These are phyloP conservation scores for Aspergillus awamori DNA, from an alignment of 2,329 filamentous ascomycete genomes.

Conservation along the genomic window DNA sequence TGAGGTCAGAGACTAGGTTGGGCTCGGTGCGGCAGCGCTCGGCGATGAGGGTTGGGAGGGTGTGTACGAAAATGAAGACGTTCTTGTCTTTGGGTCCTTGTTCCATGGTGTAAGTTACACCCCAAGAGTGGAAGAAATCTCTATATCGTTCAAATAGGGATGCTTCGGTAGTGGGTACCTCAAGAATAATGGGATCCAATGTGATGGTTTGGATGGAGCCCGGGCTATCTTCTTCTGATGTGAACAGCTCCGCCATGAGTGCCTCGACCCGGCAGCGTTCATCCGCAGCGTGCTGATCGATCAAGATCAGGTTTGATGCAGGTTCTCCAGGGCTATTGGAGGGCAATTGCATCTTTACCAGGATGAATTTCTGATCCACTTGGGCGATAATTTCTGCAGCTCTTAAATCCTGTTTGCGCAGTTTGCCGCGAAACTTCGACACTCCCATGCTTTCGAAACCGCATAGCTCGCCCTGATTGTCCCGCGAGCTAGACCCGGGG, in stretches of 20 bases:
- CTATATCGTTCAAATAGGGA: conserved; percentile 58
- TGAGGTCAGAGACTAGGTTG: conserved; percentile 69
- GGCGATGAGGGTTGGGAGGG: conserved; percentile 70
- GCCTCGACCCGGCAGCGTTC: conserved; percentile 80
- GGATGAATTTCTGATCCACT: conserved; percentile 86
- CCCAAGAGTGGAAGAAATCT: conserved; percentile 71
- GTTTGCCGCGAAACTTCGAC: conserved; percentile 36
- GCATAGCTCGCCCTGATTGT: conserved; percentile 28
- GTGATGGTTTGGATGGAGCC: conserved; percentile 28
- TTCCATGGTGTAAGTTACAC: conserved; percentile 64
- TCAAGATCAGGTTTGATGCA: conserved; percentile 63
- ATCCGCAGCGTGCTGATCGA: conserved; percentile 95
- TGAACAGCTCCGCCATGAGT: conserved; percentile 63
- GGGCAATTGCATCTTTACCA: conserved; percentile 60
- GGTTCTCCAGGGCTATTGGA: neutral
- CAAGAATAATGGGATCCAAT: conserved; percentile 61
- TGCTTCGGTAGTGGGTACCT: conserved; percentile 64
- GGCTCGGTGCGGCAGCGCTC: conserved; percentile 77
- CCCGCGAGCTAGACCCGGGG: conserved; percentile 17
- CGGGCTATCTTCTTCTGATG: neutral
- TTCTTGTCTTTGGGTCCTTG: conserved; percentile 13
- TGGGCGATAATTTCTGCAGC: conserved; percentile 73
- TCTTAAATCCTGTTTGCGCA: conserved; percentile 66
- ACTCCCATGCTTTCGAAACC: conserved; percentile 27
- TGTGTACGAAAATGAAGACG: conserved; percentile 52